Evolutionary conservation across 108 stramenopile species (phyloP), one percentile per base, ranked within the genome.

Genomic region (Stephanodiscus triporus): DNA sequence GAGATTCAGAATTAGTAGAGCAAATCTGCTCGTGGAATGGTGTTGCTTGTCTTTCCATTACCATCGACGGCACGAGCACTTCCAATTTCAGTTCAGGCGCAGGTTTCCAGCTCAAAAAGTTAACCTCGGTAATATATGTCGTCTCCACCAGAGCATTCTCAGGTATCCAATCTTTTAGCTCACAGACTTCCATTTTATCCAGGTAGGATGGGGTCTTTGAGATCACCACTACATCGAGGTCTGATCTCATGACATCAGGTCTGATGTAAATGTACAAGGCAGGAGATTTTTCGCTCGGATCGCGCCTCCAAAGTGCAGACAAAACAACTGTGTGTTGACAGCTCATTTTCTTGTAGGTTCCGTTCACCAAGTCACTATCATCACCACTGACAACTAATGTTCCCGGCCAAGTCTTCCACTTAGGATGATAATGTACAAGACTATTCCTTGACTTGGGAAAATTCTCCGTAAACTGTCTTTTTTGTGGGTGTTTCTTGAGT

Each of bases 321-420:
- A 75, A 63, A 43, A 75, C 77, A 22, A 75, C 34, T 22, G 73
- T 68, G 13, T 78, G 77, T 22, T 68, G 67, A 56, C 77, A 78
- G 14, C 53, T 49, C 55, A 74, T 58, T 58, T 78, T 79, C 49
- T 68, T 61, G 72, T 82, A 82, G 9, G 54, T 75, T 42, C 81
- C 81, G 65, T 82, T 79, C 30, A 79, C 58, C 30, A 58, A 70
- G 45, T 61, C 43, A 32, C 34, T 49, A 3, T 57, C 55, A 68
- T 75, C 77, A 34, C 77, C 77, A 45, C 34, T 48, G 22, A 78
- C 55, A 37, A 30, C 58, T 48, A 78, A 74, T 26, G 53, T 75
- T 69, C 67, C 73, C n/a, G 77, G 77, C 80, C 80, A 76, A 49
- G 68, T 71, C 47, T 84, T 75, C 60, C 83, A 80, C 40, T 54